Base-by-base conservation (phyloP, 1,139 yeast species). In the Pichia sp. region DNA sequence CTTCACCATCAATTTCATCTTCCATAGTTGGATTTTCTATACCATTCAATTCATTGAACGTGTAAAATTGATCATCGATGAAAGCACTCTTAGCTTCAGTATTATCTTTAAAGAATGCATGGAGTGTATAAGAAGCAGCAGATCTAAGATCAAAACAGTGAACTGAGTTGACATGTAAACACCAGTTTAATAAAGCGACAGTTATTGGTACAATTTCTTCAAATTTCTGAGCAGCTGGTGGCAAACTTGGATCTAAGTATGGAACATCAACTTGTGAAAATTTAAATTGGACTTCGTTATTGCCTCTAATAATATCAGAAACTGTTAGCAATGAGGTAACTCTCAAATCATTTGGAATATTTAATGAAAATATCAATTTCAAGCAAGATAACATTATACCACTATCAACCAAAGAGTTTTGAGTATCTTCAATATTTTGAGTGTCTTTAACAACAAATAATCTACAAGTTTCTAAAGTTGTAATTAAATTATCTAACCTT, bases 251-350 rank as follows among this genome's bases (percentile, higher is more conserved):
- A 61, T 89, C 97, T 51, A 89, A 71, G 60, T 82, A 87, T 0
- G 98, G 98, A 7, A 92, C 96, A 63, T 92, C 97, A 23, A 90
- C 82, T 49, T 80, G 80, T 4, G 89, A 74, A 59, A 92, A 83
- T 53, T 79, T 79, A 24, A 69, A 68, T 64, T 89, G 97, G 35
- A 85, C 73, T 11, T 70, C 74, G 15, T 74, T 64, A 63, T 87
- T 82, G 37, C 80, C 76, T 51, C 80, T 69, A 5, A 92, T 82
- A 37, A 90, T 71, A 56, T 85, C 92, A 1, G 94, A 90, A 2
- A 87, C 80, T 0, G 95, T 79, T 13, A 82, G 67, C 42, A 92
- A 70, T 0, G 96, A 85, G 35, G 73, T 66, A 2, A 84, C 74
- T 54, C 95, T 76, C 5, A 88, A 73, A 1, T 73, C 65, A 52